Percentiles rank a stretch among this genome's conserved stretches.
These are phyloP conservation scores for Talaromyces proteolyticus DNA, from an alignment of 495 filamentous ascomycete species.

Conservation along the genomic window DNA sequence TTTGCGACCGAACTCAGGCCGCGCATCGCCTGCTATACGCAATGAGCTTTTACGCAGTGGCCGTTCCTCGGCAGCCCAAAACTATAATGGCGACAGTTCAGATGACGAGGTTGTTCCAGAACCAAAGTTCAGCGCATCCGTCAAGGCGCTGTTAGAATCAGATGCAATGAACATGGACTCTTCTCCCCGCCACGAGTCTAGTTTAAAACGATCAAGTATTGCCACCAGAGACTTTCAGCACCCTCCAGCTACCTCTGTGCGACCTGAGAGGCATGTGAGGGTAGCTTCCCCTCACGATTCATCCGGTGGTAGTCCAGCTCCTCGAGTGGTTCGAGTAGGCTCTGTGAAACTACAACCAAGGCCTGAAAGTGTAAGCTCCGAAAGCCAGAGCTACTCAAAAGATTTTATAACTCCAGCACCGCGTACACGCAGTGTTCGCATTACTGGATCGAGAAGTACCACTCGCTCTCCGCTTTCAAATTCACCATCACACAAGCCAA, in stretches of 20 bases:
- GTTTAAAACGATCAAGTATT: constrained; percentile 24
- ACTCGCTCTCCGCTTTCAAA: constrained; percentile 32
- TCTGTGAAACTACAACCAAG: constrained; percentile 27
- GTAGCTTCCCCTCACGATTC: constrained; percentile 32
- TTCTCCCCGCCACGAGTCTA: constrained; percentile 42
- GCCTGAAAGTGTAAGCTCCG: constrained; percentile 23
- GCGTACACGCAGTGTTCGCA: constrained; percentile 56
- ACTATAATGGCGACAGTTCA: constrained; percentile 61
- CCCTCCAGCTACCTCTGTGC: constrained; percentile 15
- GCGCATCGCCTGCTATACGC: constrained; percentile 30
- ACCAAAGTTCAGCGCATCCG: constrained; percentile 74
- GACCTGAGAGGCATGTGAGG: constrained; percentile 30
- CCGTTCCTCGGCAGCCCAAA: constrained; percentile 15
- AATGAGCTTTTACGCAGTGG: constrained; percentile 13
- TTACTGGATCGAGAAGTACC: constrained; percentile 32
- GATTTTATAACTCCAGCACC: constrained; percentile 67
- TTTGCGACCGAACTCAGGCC: constrained; percentile 36
- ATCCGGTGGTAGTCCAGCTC: constrained; percentile 38
- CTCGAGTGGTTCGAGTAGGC: constrained; percentile 56
- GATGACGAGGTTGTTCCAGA: constrained; percentile 69
- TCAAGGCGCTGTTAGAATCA: constrained; percentile 68
- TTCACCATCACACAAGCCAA: constrained; percentile 32
- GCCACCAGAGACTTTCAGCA: constrained; percentile 11
- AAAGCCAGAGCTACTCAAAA: constrained; percentile 19
- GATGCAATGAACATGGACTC: constrained; percentile 45